Evolutionary conservation across 2,329 filamentous ascomycete genomes (phyloP), one percentile per base, ranked within the genome.

Genomic region (Nothopassalora personata): DNA sequence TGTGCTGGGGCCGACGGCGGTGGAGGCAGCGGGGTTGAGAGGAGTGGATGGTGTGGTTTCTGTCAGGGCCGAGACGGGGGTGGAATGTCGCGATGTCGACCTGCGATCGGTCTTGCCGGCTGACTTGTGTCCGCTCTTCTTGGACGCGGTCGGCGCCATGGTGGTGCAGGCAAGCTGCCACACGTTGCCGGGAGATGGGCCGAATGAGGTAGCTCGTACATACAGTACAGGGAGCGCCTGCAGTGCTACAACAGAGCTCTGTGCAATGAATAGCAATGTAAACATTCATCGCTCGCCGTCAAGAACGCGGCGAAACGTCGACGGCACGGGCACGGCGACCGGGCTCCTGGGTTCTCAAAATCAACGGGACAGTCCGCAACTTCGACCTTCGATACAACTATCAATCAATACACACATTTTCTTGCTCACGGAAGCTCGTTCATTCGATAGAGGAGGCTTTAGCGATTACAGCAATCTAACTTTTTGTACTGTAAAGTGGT

Each of bases 11-110:
- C 79, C 69, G 43, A 77, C 70, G 47, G 74, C 66, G 18, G 87
- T 81, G 57, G 87, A 83, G 54, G 90, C 82, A 68, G 85, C 87
- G 58, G 87, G 81, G 46, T 85, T 68, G 18, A 72, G 61, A 66
- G 79, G 73, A 67, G 80, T 69, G 77, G 81, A 70, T 72, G 80
- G 66, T 73, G 76, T 68, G 73, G 74, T 63, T 34, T 78, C 75
- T 11, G 70, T 69, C 28, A 69, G 64, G 33, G 68, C 62, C 34
- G 83, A 81, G 69, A 83, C 82, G 36, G 89, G 90, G 15, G 89
- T 93, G 36, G 88, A 90, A 74, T 91, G 92, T 70, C 89, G 86
- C 71, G 88, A 91, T 62, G 84, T 81, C 67, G 86, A 88, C 66
- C 86, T 85, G 61, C 85, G 81, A 66, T 82, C 81, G 66, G 80